A percentile compares a stretch with the other conserved stretches of the same genome.
phyloP scores from a whole-genome alignment of 441 rosid genomes.

The Capsella rubella region DNA sequence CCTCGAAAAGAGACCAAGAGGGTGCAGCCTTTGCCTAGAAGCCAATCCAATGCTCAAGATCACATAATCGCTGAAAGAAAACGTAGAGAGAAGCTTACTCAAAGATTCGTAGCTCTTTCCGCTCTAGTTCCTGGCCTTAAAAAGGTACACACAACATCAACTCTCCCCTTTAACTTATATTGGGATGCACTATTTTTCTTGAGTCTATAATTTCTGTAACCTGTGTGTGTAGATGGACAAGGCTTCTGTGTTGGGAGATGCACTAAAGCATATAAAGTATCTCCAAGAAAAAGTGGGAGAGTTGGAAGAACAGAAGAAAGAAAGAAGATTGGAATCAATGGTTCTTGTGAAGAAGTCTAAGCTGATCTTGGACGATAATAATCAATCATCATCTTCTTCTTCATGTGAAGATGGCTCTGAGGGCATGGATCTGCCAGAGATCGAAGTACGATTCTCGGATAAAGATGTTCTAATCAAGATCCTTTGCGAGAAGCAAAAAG shows the following conservation, averaged over 20 bases:
- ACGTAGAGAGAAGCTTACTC: slow-evolving; percentile 85
- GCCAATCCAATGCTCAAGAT: slow-evolving; percentile 52
- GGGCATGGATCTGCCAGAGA: slow-evolving; percentile 56
- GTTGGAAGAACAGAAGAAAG: slow-evolving; percentile 68
- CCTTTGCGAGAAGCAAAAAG: slow-evolving; percentile 66
- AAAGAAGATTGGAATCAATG: slow-evolving; percentile 68
- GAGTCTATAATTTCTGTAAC: not conserved
- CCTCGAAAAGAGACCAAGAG: slow-evolving; percentile 29
- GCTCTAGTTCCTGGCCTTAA: slow-evolving; percentile 84
- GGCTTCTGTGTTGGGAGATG: slow-evolving; percentile 88
- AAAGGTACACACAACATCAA: slow-evolving; percentile 57
- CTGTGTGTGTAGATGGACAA: slow-evolving; percentile 70
- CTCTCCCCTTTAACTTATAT: not conserved
- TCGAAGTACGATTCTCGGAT: slow-evolving; percentile 67
- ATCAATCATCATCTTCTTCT: slow-evolving; percentile 44
- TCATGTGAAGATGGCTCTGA: slow-evolving; percentile 32
- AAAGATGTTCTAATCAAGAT: slow-evolving; percentile 67
- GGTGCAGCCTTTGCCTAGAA: slow-evolving; percentile 20
- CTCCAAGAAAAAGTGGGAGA: slow-evolving; percentile 73
- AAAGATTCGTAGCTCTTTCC: slow-evolving; percentile 81
- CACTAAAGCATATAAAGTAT: slow-evolving; percentile 76
- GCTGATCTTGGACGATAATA: slow-evolving; percentile 48
- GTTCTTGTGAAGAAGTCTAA: slow-evolving; percentile 75
- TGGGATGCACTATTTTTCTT: not conserved
- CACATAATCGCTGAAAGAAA: slow-evolving; percentile 90